Conservation (phyloP, 2,329 filamentous ascomycete species). For the Pseudogymnoascus sp. region DNA sequence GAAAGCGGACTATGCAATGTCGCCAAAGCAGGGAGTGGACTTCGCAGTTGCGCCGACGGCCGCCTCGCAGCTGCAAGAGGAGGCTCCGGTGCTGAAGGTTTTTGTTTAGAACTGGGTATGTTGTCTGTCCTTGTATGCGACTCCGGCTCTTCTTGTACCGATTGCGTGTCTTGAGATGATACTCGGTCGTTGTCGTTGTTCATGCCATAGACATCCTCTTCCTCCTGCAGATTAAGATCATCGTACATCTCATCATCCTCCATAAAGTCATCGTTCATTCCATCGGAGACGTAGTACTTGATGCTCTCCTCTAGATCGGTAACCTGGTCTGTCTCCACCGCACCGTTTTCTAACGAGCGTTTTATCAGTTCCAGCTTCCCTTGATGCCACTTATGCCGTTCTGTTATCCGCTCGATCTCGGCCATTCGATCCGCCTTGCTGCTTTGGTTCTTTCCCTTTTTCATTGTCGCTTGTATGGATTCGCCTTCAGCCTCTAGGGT, state of each 20-base stretch:
- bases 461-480: conserved; percentile 76
- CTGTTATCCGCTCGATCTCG: conserved; percentile 74
- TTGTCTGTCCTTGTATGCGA: conserved; percentile 40
- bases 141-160: conserved; percentile 79
- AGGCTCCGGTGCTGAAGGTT: conserved; percentile 50
- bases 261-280: conserved; percentile 80
- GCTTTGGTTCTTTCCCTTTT: conserved; percentile 86
- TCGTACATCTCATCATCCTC: conserved; percentile 96
- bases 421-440: conserved; percentile 81
- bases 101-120: conserved; percentile 41
- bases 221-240: conserved; percentile 83
- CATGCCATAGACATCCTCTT: conserved; percentile 83
- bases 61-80: conserved; percentile 52
- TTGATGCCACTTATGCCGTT: conserved; percentile 95
- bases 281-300: conserved; percentile 88
- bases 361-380: conserved; percentile 85
- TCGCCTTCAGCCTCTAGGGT: conserved; percentile 85
- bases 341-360: conserved; percentile 85
- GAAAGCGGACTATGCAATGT: conserved; percentile 73
- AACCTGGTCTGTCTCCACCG: conserved; percentile 80
- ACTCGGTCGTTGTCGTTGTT: conserved; percentile 71
- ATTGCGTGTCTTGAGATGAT: conserved; percentile 94
- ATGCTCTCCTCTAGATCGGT: conserved; percentile 86
- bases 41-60: conserved; percentile 87
- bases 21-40: conserved; percentile 83